Percentiles rank a stretch among this genome's conserved stretches.
phyloP scores from a whole-genome alignment of 148 eudicot species.

The Camellia granthamiana region DNA sequence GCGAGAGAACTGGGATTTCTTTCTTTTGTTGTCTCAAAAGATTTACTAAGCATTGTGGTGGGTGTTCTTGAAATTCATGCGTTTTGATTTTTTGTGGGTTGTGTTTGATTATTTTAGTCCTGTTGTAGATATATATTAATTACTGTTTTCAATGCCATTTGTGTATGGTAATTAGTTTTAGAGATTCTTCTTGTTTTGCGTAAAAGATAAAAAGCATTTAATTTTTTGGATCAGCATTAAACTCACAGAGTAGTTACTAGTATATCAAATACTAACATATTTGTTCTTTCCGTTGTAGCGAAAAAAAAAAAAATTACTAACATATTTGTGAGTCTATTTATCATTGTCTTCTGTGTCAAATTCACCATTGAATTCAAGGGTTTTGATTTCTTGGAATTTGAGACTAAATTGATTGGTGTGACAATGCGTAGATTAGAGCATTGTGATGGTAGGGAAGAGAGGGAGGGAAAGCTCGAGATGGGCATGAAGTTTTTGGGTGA shows the following conservation, averaged over 20 bases:
- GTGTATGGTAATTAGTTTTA: background rate
- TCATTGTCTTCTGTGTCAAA: constrained; percentile 9
- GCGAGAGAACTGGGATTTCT: background rate
- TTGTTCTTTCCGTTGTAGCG: no score
- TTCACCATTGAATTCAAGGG: background rate
- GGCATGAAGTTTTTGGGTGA: constrained; percentile 37
- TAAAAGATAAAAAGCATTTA: constrained; percentile 13
- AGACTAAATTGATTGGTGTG: constrained; percentile 15
- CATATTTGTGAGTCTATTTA: background rate
- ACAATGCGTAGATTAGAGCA: constrained; percentile 51
- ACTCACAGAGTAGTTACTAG: background rate
- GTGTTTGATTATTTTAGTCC: background rate
- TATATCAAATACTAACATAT: background rate
- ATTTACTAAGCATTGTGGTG: constrained; percentile 3
- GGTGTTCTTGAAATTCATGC: background rate
- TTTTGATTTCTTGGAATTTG: constrained; percentile 6
- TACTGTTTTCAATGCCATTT: constrained; percentile 9
- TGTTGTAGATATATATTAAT: background rate
- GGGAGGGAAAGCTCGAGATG: constrained; percentile 24
- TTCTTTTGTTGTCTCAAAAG: background rate
- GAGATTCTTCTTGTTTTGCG: constrained; percentile 38
- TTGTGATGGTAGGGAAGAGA: constrained; percentile 18
- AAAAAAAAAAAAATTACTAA: no score
- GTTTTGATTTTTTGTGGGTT: no score
- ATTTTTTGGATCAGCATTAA: constrained; percentile 12